Percentiles rank a stretch among this genome's conserved stretches.
Conservation (phyloP, 148 eudicot species). For the Drosera capensis region DNA sequence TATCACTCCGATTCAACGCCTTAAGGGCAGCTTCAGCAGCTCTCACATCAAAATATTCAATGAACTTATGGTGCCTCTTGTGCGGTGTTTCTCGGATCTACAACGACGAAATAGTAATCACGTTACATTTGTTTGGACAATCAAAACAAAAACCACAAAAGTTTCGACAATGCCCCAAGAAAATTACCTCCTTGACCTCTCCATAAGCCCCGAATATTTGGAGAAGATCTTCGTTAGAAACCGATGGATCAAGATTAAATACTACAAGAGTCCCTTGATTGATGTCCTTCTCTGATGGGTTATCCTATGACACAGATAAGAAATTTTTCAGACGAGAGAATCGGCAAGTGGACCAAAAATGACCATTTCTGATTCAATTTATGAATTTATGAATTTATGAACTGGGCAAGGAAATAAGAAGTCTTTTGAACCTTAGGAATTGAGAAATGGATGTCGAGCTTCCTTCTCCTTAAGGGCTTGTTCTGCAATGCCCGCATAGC, state of each 20-base stretch:
- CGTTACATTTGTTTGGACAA: too few relatives aligned
- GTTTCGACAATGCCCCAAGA: neutral
- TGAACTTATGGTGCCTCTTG: conserved; percentile 83
- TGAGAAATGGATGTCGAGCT: conserved; percentile 92
- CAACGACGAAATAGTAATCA: conserved; percentile 3
- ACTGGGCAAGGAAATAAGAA: neutral
- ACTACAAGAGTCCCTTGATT: conserved; percentile 92
- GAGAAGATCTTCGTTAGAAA: conserved; percentile 73
- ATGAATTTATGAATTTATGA: neutral
- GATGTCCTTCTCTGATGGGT: conserved; percentile 87
- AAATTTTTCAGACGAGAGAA: too few relatives aligned
- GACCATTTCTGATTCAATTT: neutral
- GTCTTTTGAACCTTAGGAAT: conserved; percentile 62
- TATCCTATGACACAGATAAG: conserved; percentile 39
- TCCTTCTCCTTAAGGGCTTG: conserved; percentile 72
- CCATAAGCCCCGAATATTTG: conserved; percentile 86
- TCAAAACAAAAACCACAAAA: too few relatives aligned
- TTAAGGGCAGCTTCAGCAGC: conserved; percentile 91
- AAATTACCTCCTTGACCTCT: conserved; percentile 82
- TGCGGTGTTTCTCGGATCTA: conserved; percentile 97
- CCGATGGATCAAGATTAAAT: conserved; percentile 88
- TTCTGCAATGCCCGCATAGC: conserved; percentile 82
- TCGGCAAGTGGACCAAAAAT: neutral
- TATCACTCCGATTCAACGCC: conserved; percentile 83
- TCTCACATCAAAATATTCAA: conserved; percentile 90